Base-by-base conservation (phyloP, 345 rosid genomes). In the Pistacia atlantica region DNA sequence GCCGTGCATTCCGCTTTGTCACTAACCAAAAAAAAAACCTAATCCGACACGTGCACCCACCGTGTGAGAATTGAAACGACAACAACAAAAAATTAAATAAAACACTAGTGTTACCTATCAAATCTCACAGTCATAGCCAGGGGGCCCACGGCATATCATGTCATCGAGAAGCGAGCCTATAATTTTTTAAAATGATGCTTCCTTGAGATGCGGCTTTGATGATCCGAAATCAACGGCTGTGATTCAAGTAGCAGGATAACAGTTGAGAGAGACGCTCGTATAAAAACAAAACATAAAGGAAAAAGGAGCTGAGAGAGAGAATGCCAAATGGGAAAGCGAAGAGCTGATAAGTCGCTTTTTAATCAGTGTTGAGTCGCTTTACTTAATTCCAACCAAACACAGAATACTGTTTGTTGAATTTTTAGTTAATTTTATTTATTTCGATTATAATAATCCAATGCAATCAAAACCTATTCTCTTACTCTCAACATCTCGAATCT, bases 291-390 rank as follows among this genome's bases (percentile, higher is more conserved):
- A 33, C 42, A 25, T 8, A 4, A 37, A 10, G 49, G 56, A 61
- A 63, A 37, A 65, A 4, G 70, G 45, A 67, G 75, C 38, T 56
- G 74, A 55, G 48, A 17, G 2, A 45, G 80, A 76, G 74, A 69
- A 76, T n/a, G 57, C 59, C 77, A 74, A 80, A 72, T 16, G 83
- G 49, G 61, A 78, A 76, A 79, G 76, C 69, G 72, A 65, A 76
- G 78, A 67, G 85, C 61, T 54, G 73, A 65, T 17, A 55, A 48
- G 80, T 83, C 54, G 80, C 79, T 72, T 80, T 75, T 54, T 10
- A 70, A 45, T 65, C 42, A 75, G 82, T 73, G 83, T 16, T 11
- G 73, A 33, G 79, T 84, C 82, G 74, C 83, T 84, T 83, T 82
- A 69, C 86, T 71, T 71, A 80, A 76, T 79, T 65, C 86, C 78